phyloP scores from a whole-genome alignment of 306 rosid species.

The Mucuna pruriens region DNA sequence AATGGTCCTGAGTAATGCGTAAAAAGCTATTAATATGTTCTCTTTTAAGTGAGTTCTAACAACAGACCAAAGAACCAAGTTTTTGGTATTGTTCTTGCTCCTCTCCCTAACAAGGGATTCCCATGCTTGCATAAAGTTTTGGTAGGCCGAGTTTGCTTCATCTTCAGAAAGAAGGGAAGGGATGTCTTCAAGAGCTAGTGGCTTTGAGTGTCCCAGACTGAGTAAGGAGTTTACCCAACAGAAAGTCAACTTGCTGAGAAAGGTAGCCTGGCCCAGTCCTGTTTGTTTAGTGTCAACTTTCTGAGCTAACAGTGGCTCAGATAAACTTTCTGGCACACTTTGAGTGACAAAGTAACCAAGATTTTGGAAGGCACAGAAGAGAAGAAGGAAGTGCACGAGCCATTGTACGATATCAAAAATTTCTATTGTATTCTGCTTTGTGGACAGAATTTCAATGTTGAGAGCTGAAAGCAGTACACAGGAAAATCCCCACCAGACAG shows the following conservation, averaged over 20 bases:
- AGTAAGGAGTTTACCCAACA: conserved; percentile 74
- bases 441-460: conserved; percentile 48
- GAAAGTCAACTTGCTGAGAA: conserved; percentile 62
- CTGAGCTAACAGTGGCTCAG: conserved; percentile 57
- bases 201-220: conserved; percentile 57
- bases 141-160: conserved; percentile 55
- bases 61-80: conserved; percentile 57
- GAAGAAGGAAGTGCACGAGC: conserved; percentile 52
- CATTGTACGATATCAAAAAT: conserved; percentile 46
- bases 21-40: conserved; percentile 56
- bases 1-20: conserved; percentile 52
- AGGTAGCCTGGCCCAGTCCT: conserved; percentile 36
- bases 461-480: conserved; percentile 52
- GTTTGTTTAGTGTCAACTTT: conserved; percentile 34
- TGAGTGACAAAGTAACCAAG: conserved; percentile 30
- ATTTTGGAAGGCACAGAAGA: conserved; percentile 55
- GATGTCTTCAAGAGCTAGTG: conserved; percentile 62
- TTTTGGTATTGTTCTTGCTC: conserved; percentile 37
- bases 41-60: conserved; percentile 61
- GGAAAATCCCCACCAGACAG: conserved; percentile 66
- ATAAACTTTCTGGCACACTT: conserved; percentile 35
- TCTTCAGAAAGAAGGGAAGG: conserved; percentile 72
- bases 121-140: conserved; percentile 60
- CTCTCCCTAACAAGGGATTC: conserved; percentile 50
- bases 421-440: conserved; percentile 40